Evolutionary conservation across 2,329 filamentous ascomycete species (phyloP), one percentile per base, ranked within the genome.

Genomic region (Pseudogymnoascus sp.): DNA sequence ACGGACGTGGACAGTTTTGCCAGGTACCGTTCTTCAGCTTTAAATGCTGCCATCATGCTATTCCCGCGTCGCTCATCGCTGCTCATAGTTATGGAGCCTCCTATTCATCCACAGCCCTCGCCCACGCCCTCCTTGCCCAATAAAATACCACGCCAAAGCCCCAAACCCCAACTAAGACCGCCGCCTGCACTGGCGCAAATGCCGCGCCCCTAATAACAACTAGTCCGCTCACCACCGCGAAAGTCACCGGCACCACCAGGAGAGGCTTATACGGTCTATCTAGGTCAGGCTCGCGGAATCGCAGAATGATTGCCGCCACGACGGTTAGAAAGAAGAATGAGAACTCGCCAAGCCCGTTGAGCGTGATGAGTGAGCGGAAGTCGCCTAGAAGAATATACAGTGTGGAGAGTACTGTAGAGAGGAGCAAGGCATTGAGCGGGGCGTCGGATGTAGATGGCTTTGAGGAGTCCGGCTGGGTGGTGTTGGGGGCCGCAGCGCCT

Each of bases 321-420:
- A 86, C 83, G 0, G 84, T 83, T 31, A 86, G 75, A 68, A 87
- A 84, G 73, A 87, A 87, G 72, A 87, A 87, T 0, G 84, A 80
- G 69, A 83, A 87, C 67, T 84, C 82, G 12, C 81, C 82, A 3
- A 84, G 72, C 0, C 82, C 82, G 60, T 83, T 84, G 66, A 85
- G 85, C 0, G 83, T 86, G 10, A 87, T 68, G 0, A 87, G 78
- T 0, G 81, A 80, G 35, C 84, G 79, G 73, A 87, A 87, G 70
- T 78, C 83, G 16, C 84, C 85, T 0, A 85, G 74, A 1, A 84
- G 68, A 33, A 87, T 84, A 70, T 87, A 87, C 1, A 85, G 62
- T 0, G 82, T 70, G 0, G 82, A 81, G 0, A 84, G 73, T 0
- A 78, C 16, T 0, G 78, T 75, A 0, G 80, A 79, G 0, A 84